phyloP scores from a whole-genome alignment of 2,329 filamentous ascomycete genomes.

The Emericellopsis cladophorae region DNA sequence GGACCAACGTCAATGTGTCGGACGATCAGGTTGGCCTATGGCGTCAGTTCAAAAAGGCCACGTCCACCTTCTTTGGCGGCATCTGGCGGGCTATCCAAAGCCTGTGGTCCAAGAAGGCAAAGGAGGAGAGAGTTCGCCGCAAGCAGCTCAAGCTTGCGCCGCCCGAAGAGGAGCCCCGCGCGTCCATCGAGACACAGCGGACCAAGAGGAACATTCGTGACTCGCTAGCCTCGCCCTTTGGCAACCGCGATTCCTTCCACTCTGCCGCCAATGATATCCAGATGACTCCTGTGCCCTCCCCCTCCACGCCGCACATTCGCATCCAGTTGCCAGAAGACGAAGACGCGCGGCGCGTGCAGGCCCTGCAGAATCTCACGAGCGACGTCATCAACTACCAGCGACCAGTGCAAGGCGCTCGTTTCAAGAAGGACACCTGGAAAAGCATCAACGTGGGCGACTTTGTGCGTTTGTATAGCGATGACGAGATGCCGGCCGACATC shows the following conservation, averaged over 20 bases:
- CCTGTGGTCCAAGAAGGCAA: slow-evolving; percentile 38
- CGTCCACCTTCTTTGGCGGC: slow-evolving; percentile 44
- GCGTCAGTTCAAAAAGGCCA: slow-evolving; percentile 86
- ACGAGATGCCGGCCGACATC: slow-evolving; percentile 87
- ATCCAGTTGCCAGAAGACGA: slow-evolving; percentile 25
- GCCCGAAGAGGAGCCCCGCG: slow-evolving; percentile 40
- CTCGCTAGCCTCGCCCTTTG: slow-evolving; percentile 36
- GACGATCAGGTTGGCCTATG: slow-evolving; percentile 77
- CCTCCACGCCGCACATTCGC: slow-evolving; percentile 32
- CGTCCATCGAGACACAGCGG: slow-evolving; percentile 36
- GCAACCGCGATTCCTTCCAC: slow-evolving; percentile 35
- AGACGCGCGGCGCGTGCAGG: slow-evolving; percentile 19
- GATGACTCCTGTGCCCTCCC: slow-evolving; percentile 91
- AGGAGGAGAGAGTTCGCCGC: slow-evolving; percentile 32
- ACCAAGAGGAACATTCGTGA: slow-evolving; percentile 20
- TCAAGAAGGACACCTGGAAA: slow-evolving; percentile 93
- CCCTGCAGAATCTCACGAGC: slow-evolving; percentile 32
- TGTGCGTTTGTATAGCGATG: slow-evolving; percentile 89
- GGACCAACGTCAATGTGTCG: slow-evolving; percentile 85
- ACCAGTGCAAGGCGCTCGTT: slow-evolving; percentile 58
- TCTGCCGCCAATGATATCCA: slow-evolving; percentile 64
- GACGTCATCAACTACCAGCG: slow-evolving; percentile 62
- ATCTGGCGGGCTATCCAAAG: slow-evolving; percentile 34
- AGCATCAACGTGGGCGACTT: slow-evolving; percentile 92
- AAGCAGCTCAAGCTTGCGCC: slow-evolving; percentile 13